A percentile compares a stretch with the other conserved stretches of the same genome.
phyloP scores from a whole-genome alignment of 768 basidiomycete genomes.

The Omphalotus guepiniiformis region DNA sequence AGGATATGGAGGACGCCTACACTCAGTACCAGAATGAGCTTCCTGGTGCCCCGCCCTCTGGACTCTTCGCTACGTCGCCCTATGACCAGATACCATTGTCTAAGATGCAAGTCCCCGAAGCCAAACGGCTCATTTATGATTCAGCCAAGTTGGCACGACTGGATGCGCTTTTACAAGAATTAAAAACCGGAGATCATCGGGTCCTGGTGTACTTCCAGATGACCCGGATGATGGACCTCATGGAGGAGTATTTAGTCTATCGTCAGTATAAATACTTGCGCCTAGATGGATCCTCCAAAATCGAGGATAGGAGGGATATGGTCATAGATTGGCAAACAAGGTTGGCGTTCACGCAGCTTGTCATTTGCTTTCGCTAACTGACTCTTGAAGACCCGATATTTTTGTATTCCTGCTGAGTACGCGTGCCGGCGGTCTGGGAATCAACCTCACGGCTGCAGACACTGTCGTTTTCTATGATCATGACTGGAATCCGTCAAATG shows the following conservation, averaged over 20 bases:
- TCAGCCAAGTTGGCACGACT: constrained; percentile 93
- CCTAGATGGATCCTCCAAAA: constrained; percentile 88
- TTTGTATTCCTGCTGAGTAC: constrained; percentile 91
- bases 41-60: constrained; percentile 60
- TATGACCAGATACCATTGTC: constrained; percentile 73
- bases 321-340: constrained; percentile 99
- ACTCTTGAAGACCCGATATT: constrained; percentile 63
- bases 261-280: constrained; percentile 94
- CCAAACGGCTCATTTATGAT: constrained; percentile 91
- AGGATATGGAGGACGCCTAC: constrained; percentile 53
- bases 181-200: constrained; percentile 90
- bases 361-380: neutral
- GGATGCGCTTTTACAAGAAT: constrained; percentile 83
- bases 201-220: constrained; percentile 99
- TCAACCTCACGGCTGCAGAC: constrained; percentile 94
- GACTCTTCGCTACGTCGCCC: constrained; percentile 66
- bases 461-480: constrained; percentile 95
- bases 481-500: constrained; percentile 97
- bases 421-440: constrained; percentile 92
- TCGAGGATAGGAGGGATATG: constrained; percentile 98
- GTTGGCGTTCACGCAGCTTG: constrained; percentile 35
- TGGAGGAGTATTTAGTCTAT: constrained; percentile 97
- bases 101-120: constrained; percentile 90
- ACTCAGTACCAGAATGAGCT: constrained; percentile 41
- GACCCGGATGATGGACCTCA: constrained; percentile 99